These are phyloP conservation scores for Nelumbo lutea DNA, from an alignment of 164 flowering plant genomes.

Conservation along the genomic window DNA sequence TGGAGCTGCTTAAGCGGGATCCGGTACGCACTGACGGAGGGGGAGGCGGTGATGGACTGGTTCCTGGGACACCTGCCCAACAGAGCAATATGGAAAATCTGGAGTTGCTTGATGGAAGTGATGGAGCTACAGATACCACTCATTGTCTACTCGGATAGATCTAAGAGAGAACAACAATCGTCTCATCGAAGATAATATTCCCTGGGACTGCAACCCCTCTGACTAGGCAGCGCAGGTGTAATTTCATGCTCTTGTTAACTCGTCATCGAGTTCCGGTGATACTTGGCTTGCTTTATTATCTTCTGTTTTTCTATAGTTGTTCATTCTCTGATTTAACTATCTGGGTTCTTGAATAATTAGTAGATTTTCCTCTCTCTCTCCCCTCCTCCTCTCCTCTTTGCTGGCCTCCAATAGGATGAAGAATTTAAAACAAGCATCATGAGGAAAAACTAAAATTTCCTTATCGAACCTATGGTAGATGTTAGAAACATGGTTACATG, in stretches of 20 bases:
- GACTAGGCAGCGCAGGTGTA: slow-evolving; percentile 15
- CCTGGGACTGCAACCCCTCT: slow-evolving; percentile 7
- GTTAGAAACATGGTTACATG: too few relatives aligned
- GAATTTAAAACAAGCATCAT: too few relatives aligned
- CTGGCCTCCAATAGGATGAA: too few relatives aligned
- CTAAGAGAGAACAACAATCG: not conserved
- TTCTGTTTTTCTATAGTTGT: slow-evolving; percentile 36
- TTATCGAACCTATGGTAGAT: too few relatives aligned
- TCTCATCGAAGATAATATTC: too few relatives aligned
- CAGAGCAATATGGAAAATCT: too few relatives aligned
- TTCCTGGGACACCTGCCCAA: slow-evolving; percentile 21
- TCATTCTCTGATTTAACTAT: too few relatives aligned
- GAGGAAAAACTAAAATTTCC: too few relatives aligned
- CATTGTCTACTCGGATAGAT: slow-evolving; percentile 29
- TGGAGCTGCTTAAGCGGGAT: slow-evolving; percentile 37
- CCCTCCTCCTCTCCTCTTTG: not conserved
- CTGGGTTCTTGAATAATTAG: too few relatives aligned
- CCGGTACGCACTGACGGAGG: slow-evolving; percentile 13
- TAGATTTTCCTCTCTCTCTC: not conserved
- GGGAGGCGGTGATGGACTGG: slow-evolving; percentile 23
- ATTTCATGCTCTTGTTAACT: too few relatives aligned
- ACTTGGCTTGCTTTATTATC: too few relatives aligned
- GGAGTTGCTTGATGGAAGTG: slow-evolving; percentile 1
- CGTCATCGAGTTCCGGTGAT: too few relatives aligned
- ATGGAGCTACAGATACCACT: slow-evolving; percentile 7